Evolutionary conservation across 1,284 basidiomycete species (phyloP), one percentile per base, ranked within the genome.

Genomic region (Apiotrichum mycotoxinovorans): DNA sequence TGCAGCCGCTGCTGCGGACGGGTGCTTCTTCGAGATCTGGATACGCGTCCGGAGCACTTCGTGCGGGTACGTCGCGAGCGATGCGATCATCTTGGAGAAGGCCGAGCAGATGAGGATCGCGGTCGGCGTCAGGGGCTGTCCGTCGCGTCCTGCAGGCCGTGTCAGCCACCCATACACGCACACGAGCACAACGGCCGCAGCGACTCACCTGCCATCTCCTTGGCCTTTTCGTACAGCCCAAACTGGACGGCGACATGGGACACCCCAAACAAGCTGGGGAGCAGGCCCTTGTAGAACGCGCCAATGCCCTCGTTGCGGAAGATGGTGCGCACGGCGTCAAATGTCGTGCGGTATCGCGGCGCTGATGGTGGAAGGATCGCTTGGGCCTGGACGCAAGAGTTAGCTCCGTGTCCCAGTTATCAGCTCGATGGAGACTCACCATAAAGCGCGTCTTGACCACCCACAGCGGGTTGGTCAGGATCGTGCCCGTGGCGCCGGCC

Each of bases 381-480:
- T 64, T 75, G 77, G 20, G 73, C 72, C 76, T 78, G 53, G 3
- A 18, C 17, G 4, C n/a, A n/a, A 26, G 14, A 34, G 35, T 54
- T 40, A 54, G 54, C 22, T 18, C 20, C 26, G 20, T 10, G n/a
- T 27, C 30, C 30, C 17, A 47, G 43, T n/a, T 26, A 38, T 20
- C 18, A 14, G 17, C 27, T 15, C 33, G 30, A 12, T 45, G 30
- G 22, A 12, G 23, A 80, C 83, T 69, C 71, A 94, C 92, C 94
- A 96, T 95, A 78, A 96, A 96, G 25, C 93, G 85, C 22, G 93
- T 96, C 80, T 96, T 96, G 75, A 97, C 92, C 42, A 97, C 91
- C 93, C 93, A 97, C 9, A 97, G 75, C 0, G 93, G 94, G 77
- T 91, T 96, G 26, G 93, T 96, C 67, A 87, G 86, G 48, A 90